These are phyloP conservation scores for Penicillium desertorum DNA, from an alignment of 495 filamentous ascomycete genomes.

Conservation along the genomic window DNA sequence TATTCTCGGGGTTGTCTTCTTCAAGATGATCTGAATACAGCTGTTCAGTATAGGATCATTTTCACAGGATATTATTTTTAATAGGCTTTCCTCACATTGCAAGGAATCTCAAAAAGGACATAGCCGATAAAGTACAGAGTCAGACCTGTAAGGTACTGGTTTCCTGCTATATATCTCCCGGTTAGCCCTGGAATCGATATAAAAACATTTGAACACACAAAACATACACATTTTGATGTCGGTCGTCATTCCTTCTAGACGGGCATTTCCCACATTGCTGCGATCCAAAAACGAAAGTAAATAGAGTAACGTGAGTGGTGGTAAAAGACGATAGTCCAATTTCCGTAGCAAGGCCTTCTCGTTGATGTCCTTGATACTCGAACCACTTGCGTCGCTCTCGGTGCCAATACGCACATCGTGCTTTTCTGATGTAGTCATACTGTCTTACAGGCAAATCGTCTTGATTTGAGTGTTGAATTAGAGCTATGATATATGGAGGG, in stretches of 20 bases:
- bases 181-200: neutral
- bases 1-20: conserved; percentile 63
- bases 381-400: neutral
- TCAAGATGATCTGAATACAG: conserved; percentile 53
- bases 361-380: conserved; percentile 42
- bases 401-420: neutral
- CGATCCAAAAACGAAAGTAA: conserved; percentile 73
- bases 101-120: conserved; percentile 68
- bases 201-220: neutral
- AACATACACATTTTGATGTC: conserved; percentile 61
- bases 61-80: neutral
- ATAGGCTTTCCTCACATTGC: conserved; percentile 48
- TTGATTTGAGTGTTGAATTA: neutral
- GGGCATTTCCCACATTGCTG: conserved; percentile 65
- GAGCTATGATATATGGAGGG: neutral
- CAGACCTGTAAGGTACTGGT: conserved; percentile 69
- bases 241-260: conserved; percentile 60
- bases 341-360: conserved; percentile 65
- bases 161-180: conserved; percentile 45
- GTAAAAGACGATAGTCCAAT: conserved; percentile 62
- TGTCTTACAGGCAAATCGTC: neutral
- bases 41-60: neutral
- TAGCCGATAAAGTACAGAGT: conserved; percentile 79
- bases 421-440: conserved; percentile 11
- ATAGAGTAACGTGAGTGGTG: conserved; percentile 67